phyloP scores from a whole-genome alignment of 139 green algal species.

The Limnomonas spitsbergensis region DNA sequence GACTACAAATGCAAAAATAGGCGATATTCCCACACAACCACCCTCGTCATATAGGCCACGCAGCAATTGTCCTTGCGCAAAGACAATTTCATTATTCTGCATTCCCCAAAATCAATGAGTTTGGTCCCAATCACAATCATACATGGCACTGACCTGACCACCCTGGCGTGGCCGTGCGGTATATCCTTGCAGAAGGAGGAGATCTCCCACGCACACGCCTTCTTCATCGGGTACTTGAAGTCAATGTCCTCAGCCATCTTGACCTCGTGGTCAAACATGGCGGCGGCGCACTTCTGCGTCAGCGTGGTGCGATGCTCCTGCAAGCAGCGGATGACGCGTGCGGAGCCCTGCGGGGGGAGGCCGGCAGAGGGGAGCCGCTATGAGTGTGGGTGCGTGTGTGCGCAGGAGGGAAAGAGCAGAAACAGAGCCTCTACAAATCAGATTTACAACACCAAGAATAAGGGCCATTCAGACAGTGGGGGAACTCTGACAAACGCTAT shows the following conservation, averaged over 20 bases:
- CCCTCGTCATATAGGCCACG: too few species aligned
- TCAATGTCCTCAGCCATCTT: conserved; percentile 79
- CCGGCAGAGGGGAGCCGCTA: neutral
- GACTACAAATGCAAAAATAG: too few species aligned
- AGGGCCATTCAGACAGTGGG: too few species aligned
- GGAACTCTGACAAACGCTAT: too few species aligned
- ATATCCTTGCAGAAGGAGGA: conserved; percentile 59
- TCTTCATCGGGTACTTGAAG: conserved; percentile 83
- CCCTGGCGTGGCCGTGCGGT: conserved; percentile 68
- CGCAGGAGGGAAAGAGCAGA: too few species aligned
- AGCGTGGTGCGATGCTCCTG: conserved; percentile 72
- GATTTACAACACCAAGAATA: too few species aligned
- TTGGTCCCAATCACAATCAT: too few species aligned
- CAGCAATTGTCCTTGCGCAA: too few species aligned
- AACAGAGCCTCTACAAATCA: too few species aligned
- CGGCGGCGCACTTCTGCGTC: conserved; percentile 54
- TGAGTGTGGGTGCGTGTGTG: neutral
- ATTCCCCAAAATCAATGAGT: too few species aligned
- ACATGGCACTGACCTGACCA: conserved; percentile 55
- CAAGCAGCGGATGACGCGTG: conserved; percentile 81
- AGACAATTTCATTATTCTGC: too few species aligned
- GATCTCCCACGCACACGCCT: conserved; percentile 73
- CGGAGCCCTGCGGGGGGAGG: conserved; percentile 65
- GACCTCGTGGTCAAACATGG: conserved; percentile 75
- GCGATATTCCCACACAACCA: too few species aligned